Conservation (phyloP, 164 flowering plant species). For the Chimonanthus salicifolius region DNA sequence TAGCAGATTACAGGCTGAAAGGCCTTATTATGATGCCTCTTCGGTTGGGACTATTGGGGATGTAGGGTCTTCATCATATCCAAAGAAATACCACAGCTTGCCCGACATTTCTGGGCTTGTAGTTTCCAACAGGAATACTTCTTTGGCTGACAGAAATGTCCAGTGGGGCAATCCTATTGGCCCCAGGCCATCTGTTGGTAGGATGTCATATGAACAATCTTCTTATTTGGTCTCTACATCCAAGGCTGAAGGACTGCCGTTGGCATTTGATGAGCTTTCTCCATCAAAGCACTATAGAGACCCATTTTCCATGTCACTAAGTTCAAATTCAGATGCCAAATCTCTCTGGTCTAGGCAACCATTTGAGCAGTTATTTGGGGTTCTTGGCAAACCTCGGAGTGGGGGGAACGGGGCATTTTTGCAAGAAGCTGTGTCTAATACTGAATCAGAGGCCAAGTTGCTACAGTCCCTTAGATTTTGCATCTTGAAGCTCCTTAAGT, state of each 20-base stretch:
- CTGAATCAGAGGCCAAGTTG: constrained; percentile 60
- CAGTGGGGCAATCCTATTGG: constrained; percentile 47
- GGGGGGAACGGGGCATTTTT: constrained; percentile 18
- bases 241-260: constrained; percentile 36
- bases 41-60: constrained; percentile 30
- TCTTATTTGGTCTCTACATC: constrained; percentile 29
- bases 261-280: constrained; percentile 53
- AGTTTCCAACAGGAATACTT: constrained; percentile 34
- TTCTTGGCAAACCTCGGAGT: constrained; percentile 38
- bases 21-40: constrained; percentile 35
- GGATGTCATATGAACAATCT: constrained; percentile 33
- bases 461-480: constrained; percentile 74
- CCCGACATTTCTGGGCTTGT: constrained; percentile 84
- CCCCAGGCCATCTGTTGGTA: constrained; percentile 37
- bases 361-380: constrained; percentile 78
- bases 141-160: constrained; percentile 30
- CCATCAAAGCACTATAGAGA: constrained; percentile 53
- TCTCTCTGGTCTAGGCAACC: constrained; percentile 92
- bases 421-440: constrained; percentile 23
- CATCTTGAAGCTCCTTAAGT: constrained; percentile 59
- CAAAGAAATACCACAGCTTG: constrained; percentile 83
- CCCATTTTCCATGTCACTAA: constrained; percentile 35
- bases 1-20: constrained; percentile 42
- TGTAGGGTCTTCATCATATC: constrained; percentile 24
- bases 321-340: constrained; percentile 34